Base-by-base conservation (phyloP, 257 asterid species). In the Henckelia pumila region DNA sequence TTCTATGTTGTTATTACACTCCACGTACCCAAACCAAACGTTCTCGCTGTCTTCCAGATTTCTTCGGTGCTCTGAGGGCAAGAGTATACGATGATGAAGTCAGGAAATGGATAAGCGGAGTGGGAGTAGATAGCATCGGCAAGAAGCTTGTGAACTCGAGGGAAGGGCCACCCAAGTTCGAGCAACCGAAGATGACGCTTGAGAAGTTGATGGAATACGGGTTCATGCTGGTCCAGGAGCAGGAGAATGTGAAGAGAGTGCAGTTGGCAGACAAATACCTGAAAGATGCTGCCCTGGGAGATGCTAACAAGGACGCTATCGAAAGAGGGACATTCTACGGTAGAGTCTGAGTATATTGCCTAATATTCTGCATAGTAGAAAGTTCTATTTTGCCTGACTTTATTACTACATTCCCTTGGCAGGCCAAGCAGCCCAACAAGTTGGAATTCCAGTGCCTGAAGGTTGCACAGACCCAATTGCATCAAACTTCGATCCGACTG, bases 201-300 rank as follows among this genome's bases (percentile, higher is more conserved):
- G 85, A 81, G 72, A 91, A 88, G 79, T 81, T 91, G 21, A 81
- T 88, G 1, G 89, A 86, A 61, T 91, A 91, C 53, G 96, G 96
- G 7, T 20, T 69, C 80, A 80, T 88, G 93, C 96, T 88, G 67
- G 96, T 88, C 71, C 82, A 79, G 24, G 95, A 89, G 59, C 96
- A 91, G 67, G 96, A 88, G 62, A 91, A 91, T 52, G 97, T 91
- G 44, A 88, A 88, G 97, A 88, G 96, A 75, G 97, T 88, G 61
- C 96, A 86, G 71, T 64, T 86, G 77, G 95, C 96, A 2, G 96
- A 88, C 64, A 80, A 32, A 69, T 89, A 89, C 74, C 7, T 87
- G 81, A 76, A 70, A 17, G 85, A 83, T 73, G 97, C 97, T 44
- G 94, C 97, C 11, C 86, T 89, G 5, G 97, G 95, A 50, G 89